Evolutionary conservation across 2,329 filamentous ascomycete genomes (phyloP), one percentile per base, ranked within the genome.

Genomic region (Aureobasidium namibiae): DNA sequence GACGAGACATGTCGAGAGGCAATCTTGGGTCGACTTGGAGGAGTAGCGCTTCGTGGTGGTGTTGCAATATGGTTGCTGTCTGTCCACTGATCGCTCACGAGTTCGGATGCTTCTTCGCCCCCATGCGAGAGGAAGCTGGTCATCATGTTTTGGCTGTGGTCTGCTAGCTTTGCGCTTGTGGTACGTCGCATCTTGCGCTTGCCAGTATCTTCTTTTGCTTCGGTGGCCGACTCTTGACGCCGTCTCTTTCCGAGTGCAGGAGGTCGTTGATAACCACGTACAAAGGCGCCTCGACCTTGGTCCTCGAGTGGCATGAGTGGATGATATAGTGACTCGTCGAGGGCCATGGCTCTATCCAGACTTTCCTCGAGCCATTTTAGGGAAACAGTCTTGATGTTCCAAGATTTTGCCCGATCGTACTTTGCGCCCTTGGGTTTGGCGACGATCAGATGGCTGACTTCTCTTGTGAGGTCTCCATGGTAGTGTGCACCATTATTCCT

Each of bases 311-410:
- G 84, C 18, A 92, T 71, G 26, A 82, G 76, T 1, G 90, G 92
- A 69, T 95, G 86, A 72, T 95, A 99, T 61, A 83, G 84, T n/a
- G 78, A 74, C 71, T 97, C 94, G 59, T 96, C 89, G 21, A 99
- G 76, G 21, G 92, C 88, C 90, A 99, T 94, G 60, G 91, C 90
- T 63, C 94, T 82, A 64, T 88, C 82, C 61, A 94, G 73, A 67
- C 89, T 92, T 68, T 96, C 89, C 53, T 85, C 77, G 38, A 97
- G 81, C 94, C 94, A 99, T 68, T 91, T 86, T 34, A 89, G 72
- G 1, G 88, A 86, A 24, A 99, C 90, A 24, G 91, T 83, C 56
- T 84, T 84, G 64, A 96, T 83, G 46, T 81, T 80, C 92, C 94
- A 99, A 65, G 81, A 81, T 65, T 83, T 85, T n/a, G 92, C 94